These are phyloP conservation scores for Alternaria triticimaculans DNA, from an alignment of 2,329 filamentous ascomycete species.

Conservation along the genomic window DNA sequence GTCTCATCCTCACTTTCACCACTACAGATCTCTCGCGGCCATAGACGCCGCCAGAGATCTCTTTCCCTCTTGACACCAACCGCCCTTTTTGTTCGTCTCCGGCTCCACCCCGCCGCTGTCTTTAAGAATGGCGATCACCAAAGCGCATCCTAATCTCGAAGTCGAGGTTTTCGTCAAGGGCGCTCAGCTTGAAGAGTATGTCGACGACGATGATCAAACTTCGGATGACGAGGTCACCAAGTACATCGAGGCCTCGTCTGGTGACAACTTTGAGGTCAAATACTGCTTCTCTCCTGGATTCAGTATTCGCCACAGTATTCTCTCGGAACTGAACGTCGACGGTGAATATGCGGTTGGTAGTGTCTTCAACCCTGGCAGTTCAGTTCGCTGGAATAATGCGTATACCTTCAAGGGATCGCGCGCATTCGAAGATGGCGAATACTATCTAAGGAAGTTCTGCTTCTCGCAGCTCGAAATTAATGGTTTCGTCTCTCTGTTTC, in stretches of 20 bases:
- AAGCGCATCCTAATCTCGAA: constrained; percentile 16
- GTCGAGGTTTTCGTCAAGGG: constrained; percentile 29
- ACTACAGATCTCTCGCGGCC: not conserved
- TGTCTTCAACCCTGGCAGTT: not conserved
- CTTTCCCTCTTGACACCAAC: no score
- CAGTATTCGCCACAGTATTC: no score
- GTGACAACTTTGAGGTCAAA: constrained; percentile 8
- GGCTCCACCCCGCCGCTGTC: not conserved
- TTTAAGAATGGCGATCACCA: constrained; percentile 30
- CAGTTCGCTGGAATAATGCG: rapidly evolving
- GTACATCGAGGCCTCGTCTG: constrained; percentile 42
- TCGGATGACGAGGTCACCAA: constrained; percentile 21
- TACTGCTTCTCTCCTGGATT: not conserved
- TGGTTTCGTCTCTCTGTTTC: not conserved
- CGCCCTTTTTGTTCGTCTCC: no score
- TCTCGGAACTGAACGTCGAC: no score
- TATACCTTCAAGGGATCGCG: not conserved
- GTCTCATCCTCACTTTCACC: not conserved
- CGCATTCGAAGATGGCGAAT: not conserved
- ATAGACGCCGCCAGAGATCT: no score
- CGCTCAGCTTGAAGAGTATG: constrained; percentile 31
- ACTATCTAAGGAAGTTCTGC: constrained; percentile 22
- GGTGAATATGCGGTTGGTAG: not conserved
- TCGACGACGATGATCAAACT: constrained; percentile 27
- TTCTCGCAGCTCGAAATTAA: constrained; percentile 27